A percentile compares a stretch with the other conserved stretches of the same genome.
phyloP scores from a whole-genome alignment of 208 protist species.

The Leishmania major region DNA sequence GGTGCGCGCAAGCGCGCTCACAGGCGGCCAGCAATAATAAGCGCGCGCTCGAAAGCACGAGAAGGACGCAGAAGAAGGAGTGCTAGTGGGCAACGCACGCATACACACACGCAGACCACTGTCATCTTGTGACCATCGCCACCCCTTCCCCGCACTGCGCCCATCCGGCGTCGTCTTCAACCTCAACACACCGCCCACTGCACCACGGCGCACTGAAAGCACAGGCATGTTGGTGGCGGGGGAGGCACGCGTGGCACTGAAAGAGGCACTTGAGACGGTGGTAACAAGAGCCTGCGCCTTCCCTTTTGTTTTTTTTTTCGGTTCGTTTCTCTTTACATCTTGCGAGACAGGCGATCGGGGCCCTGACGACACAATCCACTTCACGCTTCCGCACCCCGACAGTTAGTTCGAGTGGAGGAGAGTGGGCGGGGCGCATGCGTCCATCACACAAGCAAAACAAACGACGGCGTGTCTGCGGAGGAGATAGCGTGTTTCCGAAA shows the following conservation, averaged over 20 bases:
- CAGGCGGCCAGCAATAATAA: neutral
- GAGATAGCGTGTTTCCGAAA: neutral
- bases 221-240: neutral
- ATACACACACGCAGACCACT: neutral
- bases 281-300: neutral
- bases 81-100: neutral
- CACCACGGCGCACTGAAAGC: neutral
- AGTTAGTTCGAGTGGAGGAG: too few species aligned
- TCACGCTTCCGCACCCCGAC: neutral
- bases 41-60: neutral
- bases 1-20: neutral
- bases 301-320: neutral
- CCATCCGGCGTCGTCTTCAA: neutral
- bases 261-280: neutral
- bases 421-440: too few species aligned
- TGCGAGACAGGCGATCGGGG: neutral
- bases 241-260: neutral
- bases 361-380: neutral
- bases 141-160: neutral
- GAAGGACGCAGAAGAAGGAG: neutral
- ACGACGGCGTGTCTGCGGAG: neutral
- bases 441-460: neutral
- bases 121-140: neutral
- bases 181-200: neutral
- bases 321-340: neutral